Evolutionary conservation across 2,329 filamentous ascomycete genomes (phyloP), one percentile per base, ranked within the genome.

Genomic region (Aspergillus pseudoterreus): DNA sequence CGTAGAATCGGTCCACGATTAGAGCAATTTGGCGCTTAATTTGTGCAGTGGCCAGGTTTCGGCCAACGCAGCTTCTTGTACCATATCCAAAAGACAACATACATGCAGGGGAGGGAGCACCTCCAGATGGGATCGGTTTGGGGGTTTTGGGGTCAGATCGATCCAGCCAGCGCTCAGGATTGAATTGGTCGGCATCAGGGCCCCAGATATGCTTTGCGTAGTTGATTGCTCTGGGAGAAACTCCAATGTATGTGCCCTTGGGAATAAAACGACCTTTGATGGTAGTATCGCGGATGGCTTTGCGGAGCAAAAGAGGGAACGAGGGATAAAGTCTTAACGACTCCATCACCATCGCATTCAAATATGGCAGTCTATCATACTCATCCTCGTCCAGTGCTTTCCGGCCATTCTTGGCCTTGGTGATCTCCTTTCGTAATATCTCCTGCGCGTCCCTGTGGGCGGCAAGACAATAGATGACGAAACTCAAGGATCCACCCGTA

Each of bases 331-430:
- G 78, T 30, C 90, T 85, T 38, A 92, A 78, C 8, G 85, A 78
- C 70, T 95, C 90, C 62, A 79, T 84, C 64, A 85, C 84, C 6
- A 94, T 82, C 27, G 88, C 88, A 63, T 88, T 84, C 32, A 92
- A 80, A 66, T 90, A 92, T 3, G 86, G 83, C 68, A 92, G 79
- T 49, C 75, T 75, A 71, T 92, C 87, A 57, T 54, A 54, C 10
- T 56, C 50, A n/a, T 52, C 21, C 14, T 51, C 44, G 2, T 36
- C 15, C 5, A 51, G 19, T 6, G 10, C 12, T 1, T 4, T 17
- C 36, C 21, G 21, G 2, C n/a, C 12, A 4, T 3, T 3, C 30
- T 30, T 38, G 14, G 32, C 41, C 4, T 17, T 11, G 15, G 3
- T 19, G 11, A 51, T 9, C n/a, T 47, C 49, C n/a, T 47, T 3